Evolutionary conservation across 2,329 filamentous ascomycete species (phyloP), one percentile per base, ranked within the genome.

Genomic region (Colletotrichum sidae): DNA sequence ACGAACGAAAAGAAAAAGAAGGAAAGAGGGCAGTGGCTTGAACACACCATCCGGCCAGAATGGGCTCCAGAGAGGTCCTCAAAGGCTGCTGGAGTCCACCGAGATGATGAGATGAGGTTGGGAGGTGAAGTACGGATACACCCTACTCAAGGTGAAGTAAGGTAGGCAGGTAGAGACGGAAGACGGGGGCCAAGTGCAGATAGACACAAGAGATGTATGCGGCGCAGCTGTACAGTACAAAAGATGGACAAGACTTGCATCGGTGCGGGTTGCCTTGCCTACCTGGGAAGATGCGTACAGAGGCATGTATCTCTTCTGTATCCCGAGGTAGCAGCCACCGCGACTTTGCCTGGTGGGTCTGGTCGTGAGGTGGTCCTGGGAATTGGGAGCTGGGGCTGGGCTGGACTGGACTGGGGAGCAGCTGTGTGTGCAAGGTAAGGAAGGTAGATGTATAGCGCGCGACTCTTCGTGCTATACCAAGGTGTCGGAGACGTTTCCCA

Each of bases 401-500:
- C 25, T 49, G 35, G 46, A 17, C 44, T 46, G 9, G 13, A 9
- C 38, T 41, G 25, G 25, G 25, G 25, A 25, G 25, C 25, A 25
- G 25, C 25, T 25, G 25, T 25, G 25, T 25, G 25, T 25, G 25
- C 25, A 25, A 25, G 25, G 25, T 25, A 25, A 25, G 25, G 25
- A 25, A 25, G 25, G 25, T 13, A 41, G 38, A 41, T 9, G 9
- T 41, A 13, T n/a, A 46, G 44, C 44, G 44, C 44, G 44, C 44
- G 15, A 46, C 44, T 25, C 44, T 46, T 46, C n/a, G 44, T 25
- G 25, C 25, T 25, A 25, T 25, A 25, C 25, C 25, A 25, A 25
- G 25, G 25, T 25, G 4, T 25, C 25, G 25, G 25, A 25, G 62
- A 65, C 64, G 64, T 67, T 67, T 67, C 53, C 55, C 38, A 25